Base-by-base conservation (phyloP, 1,284 basidiomycete species). In the Trichosporon faecale region DNA sequence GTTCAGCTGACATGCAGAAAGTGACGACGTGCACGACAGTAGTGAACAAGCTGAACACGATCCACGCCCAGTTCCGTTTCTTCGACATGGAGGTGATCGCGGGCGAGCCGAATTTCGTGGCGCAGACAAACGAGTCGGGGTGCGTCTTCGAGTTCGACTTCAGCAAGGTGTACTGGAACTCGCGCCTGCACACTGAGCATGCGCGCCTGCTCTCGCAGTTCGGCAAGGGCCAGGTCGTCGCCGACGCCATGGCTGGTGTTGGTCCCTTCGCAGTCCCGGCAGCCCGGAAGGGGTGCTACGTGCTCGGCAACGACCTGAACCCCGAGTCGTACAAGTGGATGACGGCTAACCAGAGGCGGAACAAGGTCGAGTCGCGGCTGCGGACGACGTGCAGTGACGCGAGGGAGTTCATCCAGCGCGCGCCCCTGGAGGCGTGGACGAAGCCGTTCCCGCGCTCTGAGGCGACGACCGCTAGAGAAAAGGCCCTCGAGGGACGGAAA, bases 71-170 rank as follows among this genome's bases (percentile, higher is more conserved):
- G 79, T 99, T 95, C 82, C 90, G 97, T 23, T 92, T 95, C 74
- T 99, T 99, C 83, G 88, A 92, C 76, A 99, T 99, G 97, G 97
- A 99, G 79, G 87, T 98, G 1, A 86, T 99, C 23, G 95, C 96
- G 0, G 97, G 97, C 12, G 90, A 93, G 70, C 87, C 90, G 0
- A 88, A 97, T 77, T 96, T 91, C 77, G 76, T 92, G 23, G 94
- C 97, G 5, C 88, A 91, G 75, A 91, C 93, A 92, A 87, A 87
- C 73, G 94, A 97, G 85, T 88, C 89, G 7, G 88, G 90, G 74
- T 98, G 95, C 82, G 85, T 85, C 16, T 99, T 98, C 82, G 90
- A 88, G 0, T 98, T 99, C 77, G 95, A 99, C 81, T 99, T 99
- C 79, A 90, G 92, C 9, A 87, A 90, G 76, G 97, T 99, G 2